Conservation (phyloP, 352 stramenopile genomes). For the Globisporangium barbulae region DNA sequence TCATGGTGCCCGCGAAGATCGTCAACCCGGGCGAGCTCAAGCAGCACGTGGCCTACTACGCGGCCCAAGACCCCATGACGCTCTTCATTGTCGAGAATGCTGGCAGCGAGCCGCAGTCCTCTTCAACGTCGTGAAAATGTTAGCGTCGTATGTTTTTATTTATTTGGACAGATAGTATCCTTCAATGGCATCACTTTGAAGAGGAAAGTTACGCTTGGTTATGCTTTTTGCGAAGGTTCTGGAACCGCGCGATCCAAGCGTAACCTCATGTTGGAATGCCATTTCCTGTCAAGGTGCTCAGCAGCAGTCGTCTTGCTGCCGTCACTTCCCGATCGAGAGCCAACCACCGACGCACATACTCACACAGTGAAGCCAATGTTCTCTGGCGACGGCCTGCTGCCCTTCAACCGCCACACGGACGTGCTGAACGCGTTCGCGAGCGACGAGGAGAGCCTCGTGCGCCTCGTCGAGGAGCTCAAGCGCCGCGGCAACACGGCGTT, state of each 20-base stretch:
- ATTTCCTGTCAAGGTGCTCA: not conserved
- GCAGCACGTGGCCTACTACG: slow-evolving; percentile 47
- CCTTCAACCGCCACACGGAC: slow-evolving; percentile 80
- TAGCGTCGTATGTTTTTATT: not conserved
- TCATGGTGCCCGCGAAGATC: slow-evolving; percentile 70
- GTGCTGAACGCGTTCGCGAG: slow-evolving; percentile 62
- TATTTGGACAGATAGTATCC: not conserved
- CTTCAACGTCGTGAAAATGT: not conserved
- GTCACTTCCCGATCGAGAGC: not conserved
- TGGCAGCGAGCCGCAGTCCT: not conserved
- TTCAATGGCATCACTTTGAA: not conserved
- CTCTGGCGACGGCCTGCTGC: slow-evolving; percentile 47
- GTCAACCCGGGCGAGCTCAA: slow-evolving; percentile 22
- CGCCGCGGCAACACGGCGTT: slow-evolving; percentile 86
- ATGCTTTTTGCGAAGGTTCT: slow-evolving; percentile 16
- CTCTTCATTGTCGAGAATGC: slow-evolving; percentile 40
- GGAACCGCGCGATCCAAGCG: slow-evolving; percentile 1
- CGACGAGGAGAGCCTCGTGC: slow-evolving; percentile 44
- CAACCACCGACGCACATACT: not conserved
- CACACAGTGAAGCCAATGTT: slow-evolving; percentile 43
- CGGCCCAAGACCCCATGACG: slow-evolving; percentile 62
- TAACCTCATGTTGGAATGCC: not conserved
- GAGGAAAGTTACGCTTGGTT: not conserved
- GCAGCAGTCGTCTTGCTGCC: not conserved
- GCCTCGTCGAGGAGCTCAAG: slow-evolving; percentile 86